phyloP scores from a whole-genome alignment of 495 filamentous ascomycete species.

The Daldinia childiae region DNA sequence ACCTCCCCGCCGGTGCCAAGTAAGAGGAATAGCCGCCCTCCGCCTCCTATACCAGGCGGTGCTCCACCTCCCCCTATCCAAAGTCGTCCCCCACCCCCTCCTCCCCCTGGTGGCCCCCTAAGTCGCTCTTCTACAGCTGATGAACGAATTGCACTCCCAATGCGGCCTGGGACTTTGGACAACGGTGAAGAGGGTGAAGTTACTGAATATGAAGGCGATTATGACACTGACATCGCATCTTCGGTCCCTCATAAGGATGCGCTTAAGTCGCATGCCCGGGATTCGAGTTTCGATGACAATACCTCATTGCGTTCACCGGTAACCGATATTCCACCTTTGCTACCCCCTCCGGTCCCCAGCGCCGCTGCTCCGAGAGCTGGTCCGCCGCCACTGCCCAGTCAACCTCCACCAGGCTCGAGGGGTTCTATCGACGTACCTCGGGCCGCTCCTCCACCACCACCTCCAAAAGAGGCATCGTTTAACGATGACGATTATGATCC shows the following conservation, averaged over 20 bases:
- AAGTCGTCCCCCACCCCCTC: constrained; percentile 78
- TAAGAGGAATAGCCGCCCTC: constrained; percentile 63
- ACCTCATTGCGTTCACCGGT: constrained; percentile 59
- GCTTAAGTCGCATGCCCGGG: constrained; percentile 80
- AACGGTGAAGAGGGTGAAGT: constrained; percentile 81
- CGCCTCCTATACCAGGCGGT: constrained; percentile 59
- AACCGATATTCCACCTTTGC: constrained; percentile 52
- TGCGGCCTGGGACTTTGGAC: constrained; percentile 56
- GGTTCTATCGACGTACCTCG: constrained; percentile 76
- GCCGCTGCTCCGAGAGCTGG: constrained; percentile 50
- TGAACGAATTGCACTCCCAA: constrained; percentile 51
- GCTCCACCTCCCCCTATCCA: constrained; percentile 64
- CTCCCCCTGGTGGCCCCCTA: constrained; percentile 67
- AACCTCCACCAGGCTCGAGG: constrained; percentile 59
- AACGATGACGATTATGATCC: constrained; percentile 80
- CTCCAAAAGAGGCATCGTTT: constrained; percentile 59
- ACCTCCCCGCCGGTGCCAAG: constrained; percentile 57
- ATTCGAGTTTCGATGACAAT: constrained; percentile 72
- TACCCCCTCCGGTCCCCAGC: constrained; percentile 58
- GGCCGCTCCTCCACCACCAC: constrained; percentile 73
- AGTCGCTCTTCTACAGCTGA: constrained; percentile 71
- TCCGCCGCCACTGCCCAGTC: constrained; percentile 69
- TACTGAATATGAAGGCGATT: constrained; percentile 97
- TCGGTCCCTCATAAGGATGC: constrained; percentile 91
- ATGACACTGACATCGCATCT: constrained; percentile 96